phyloP scores from a whole-genome alignment of 139 green algal genomes.

The Tetraselmis chui region DNA sequence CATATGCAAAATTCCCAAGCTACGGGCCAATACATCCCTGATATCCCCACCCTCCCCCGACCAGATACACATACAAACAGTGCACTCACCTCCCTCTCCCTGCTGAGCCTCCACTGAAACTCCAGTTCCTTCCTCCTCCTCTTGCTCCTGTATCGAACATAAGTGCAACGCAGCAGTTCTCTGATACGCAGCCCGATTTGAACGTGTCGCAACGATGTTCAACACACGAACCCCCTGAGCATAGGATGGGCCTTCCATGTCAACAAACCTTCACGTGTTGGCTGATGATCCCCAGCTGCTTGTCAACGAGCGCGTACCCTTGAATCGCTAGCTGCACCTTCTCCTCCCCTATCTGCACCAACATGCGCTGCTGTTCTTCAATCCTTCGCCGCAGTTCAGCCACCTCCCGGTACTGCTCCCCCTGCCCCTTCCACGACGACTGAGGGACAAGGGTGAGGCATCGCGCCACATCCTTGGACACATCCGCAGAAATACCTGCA shows the following conservation, averaged over 20 bases:
- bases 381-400: constrained; percentile 29
- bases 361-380: constrained; percentile 47
- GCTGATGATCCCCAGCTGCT: constrained; percentile 29
- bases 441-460: neutral
- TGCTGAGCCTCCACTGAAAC: neutral
- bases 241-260: neutral
- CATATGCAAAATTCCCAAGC: no score
- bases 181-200: no score
- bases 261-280: neutral
- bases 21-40: no score
- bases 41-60: no score
- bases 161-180: no score
- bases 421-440: neutral
- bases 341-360: constrained; percentile 74
- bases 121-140: neutral
- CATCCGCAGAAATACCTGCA: neutral
- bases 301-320: constrained; percentile 59
- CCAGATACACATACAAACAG: neutral
- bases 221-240: no score
- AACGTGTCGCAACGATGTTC: no score
- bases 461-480: neutral
- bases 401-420: neutral
- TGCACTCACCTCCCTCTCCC: neutral
- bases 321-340: constrained; percentile 58
- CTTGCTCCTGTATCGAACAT: no score